Evolutionary conservation across 73 alveolate species (phyloP), one percentile per base, ranked within the genome.

Genomic region (Paramecium sonneborni): DNA sequence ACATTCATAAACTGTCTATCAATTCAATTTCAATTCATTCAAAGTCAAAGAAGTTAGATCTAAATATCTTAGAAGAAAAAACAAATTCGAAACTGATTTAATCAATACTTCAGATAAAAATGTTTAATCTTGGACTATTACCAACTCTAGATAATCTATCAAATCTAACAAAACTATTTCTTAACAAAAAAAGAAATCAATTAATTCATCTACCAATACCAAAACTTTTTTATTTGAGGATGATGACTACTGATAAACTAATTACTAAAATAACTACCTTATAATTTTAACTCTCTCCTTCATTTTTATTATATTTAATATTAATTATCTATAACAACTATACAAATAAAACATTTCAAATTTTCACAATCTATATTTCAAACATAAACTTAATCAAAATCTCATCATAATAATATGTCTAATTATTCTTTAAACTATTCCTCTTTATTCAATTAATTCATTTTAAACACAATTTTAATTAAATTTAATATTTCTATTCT

Each of bases 81-180:
- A n/a, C n/a, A n/a, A n/a, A n/a, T n/a, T n/a, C n/a, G n/a, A n/a
- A n/a, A n/a, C n/a, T n/a, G n/a, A n/a, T 2, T 11, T 43, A 43
- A 5, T 11, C 14, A 12, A 46, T 92, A 94, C 98, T 52, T 86
- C 76, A 37, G 96, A 96, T 87, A 94, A 68, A 58, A 96, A 88
- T 92, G 88, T 88, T 55, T 96, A 97, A 10, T 96, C 96, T 18
- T 95, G 97, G 35, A 93, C 76, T 9, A 98, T 98, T 44, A 96
- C 94, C 18, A 12, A 46, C 57, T 46, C n/a, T 8, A 46, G 15
- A 46, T 46, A 46, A 46, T 46, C 57, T 46, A 46, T 46, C 57
- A 46, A 46, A 46, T 46, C 57, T 46, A 46, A 46, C 57, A 46
- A 46, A 46, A 46, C 57, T 1, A 12, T 12, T 8, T 46, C 15